A percentile compares a stretch with the other conserved stretches of the same genome.
These are phyloP conservation scores for Golovinomyces cichoracearum DNA, from an alignment of 2,329 filamentous ascomycete genomes.

Conservation along the genomic window DNA sequence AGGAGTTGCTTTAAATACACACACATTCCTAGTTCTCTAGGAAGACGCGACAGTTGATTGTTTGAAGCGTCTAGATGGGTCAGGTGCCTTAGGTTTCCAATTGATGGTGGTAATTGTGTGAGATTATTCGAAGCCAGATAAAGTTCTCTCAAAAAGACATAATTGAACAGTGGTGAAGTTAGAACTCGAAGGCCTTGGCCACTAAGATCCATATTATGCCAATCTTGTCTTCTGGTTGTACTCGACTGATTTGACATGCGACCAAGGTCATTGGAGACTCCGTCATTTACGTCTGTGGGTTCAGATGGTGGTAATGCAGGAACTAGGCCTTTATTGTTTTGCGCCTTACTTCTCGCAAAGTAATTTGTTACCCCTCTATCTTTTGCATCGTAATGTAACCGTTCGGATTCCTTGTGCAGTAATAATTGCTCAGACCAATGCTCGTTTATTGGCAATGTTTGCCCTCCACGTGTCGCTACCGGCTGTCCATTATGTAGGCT, in stretches of 20 bases:
- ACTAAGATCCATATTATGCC: conserved; percentile 81
- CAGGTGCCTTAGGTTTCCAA: conserved; percentile 60
- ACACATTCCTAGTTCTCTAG: conserved; percentile 87
- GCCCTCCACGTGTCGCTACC: conserved; percentile 22
- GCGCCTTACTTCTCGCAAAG: conserved; percentile 46
- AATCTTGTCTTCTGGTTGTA: conserved; percentile 48
- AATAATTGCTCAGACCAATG: conserved; percentile 79
- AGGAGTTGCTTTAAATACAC: conserved; percentile 67
- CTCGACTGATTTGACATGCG: conserved; percentile 39
- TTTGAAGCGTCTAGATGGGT: conserved; percentile 66
- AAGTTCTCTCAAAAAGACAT: conserved; percentile 70
- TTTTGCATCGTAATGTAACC: conserved; percentile 40
- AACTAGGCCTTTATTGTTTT: conserved; percentile 37
- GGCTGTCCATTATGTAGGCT: conserved; percentile 32
- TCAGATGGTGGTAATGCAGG: conserved; percentile 21
- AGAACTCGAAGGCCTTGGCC: conserved; percentile 82
- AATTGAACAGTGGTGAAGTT: conserved; percentile 55
- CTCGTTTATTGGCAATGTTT: conserved; percentile 28
- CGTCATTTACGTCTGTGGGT: conserved; percentile 22
- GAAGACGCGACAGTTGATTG: conserved; percentile 61
- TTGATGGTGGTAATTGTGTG: conserved; percentile 47
- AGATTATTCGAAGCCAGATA: conserved; percentile 89
- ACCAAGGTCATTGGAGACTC: conserved; percentile 27
- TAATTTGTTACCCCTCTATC: conserved; percentile 38
- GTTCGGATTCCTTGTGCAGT: conserved; percentile 51